These are phyloP conservation scores for Cetraspora pellucida DNA, from an alignment of 192 early-diverging fungal genomes.

Conservation along the genomic window DNA sequence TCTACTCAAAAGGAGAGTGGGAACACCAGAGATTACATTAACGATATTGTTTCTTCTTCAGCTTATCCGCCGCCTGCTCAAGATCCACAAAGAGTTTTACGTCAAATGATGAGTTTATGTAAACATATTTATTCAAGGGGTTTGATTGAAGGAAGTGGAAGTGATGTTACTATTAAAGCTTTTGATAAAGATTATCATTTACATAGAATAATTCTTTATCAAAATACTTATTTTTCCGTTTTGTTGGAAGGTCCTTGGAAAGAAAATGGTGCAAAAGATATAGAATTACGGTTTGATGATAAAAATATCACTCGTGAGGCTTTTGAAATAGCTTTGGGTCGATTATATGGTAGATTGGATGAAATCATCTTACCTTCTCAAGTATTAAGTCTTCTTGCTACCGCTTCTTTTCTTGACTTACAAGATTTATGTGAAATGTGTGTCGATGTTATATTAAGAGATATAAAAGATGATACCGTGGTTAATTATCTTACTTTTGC, in stretches of 20 bases:
- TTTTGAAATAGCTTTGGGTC: constrained; percentile 53
- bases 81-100: constrained; percentile 34
- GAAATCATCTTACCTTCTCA: constrained; percentile 44
- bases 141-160: constrained; percentile 49
- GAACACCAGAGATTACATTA: constrained; percentile 32
- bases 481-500: constrained; percentile 50
- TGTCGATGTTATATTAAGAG: constrained; percentile 30
- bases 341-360: constrained; percentile 54
- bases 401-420: constrained; percentile 53
- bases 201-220: constrained; percentile 56
- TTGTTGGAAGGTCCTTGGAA: constrained; percentile 52
- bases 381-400: constrained; percentile 49
- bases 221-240: constrained; percentile 53
- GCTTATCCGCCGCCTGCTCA: constrained; percentile 22
- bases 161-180: constrained; percentile 49
- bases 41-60: constrained; percentile 23
- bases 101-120: constrained; percentile 38
- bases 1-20: constrained; percentile 34
- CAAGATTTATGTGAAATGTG: constrained; percentile 49
- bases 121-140: constrained; percentile 53
- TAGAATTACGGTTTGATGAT: constrained; percentile 54
- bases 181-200: constrained; percentile 54
- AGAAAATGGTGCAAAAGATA: constrained; percentile 37
- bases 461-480: constrained; percentile 39
- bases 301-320: constrained; percentile 53